These are phyloP conservation scores for Ascochyta lentis DNA, from an alignment of 2,329 filamentous ascomycete genomes.

Conservation along the genomic window DNA sequence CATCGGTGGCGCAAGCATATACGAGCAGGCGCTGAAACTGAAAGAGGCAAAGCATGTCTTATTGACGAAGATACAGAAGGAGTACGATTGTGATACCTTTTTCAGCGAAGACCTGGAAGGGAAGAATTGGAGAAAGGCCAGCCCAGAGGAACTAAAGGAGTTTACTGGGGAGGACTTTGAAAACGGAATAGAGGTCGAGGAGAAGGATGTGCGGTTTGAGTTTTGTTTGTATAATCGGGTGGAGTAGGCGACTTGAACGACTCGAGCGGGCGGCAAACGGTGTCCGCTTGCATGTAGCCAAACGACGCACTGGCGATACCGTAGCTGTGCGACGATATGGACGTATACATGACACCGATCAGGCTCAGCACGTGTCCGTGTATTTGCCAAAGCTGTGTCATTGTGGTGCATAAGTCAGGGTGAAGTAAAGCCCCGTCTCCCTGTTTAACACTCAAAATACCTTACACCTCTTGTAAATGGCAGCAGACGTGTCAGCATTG, in stretches of 20 bases:
- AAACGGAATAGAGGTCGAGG: conserved; percentile 63
- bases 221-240: conserved; percentile 69
- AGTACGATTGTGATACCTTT: conserved; percentile 78
- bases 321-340: neutral
- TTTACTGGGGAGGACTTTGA: conserved; percentile 72
- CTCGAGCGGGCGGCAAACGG: neutral
- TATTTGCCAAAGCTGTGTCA: too few species aligned
- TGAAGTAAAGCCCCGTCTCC: too few species aligned
- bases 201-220: conserved; percentile 70
- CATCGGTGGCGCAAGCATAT: conserved; percentile 90
- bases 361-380: too few species aligned
- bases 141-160: conserved; percentile 61
- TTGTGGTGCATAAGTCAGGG: too few species aligned
- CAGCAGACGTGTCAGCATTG: too few species aligned
- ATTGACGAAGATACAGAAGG: conserved; percentile 70
- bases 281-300: neutral
- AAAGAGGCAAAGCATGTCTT: conserved; percentile 67
- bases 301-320: too few species aligned
- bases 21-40: conserved; percentile 70
- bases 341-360: too few species aligned
- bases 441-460: too few species aligned
- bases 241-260: neutral
- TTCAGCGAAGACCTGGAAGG: conserved; percentile 68
- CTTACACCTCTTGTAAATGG: too few species aligned
- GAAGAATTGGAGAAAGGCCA: conserved; percentile 62